phyloP scores from a whole-genome alignment of 108 stramenopile genomes.

The Discostella pseudostelligera region DNA sequence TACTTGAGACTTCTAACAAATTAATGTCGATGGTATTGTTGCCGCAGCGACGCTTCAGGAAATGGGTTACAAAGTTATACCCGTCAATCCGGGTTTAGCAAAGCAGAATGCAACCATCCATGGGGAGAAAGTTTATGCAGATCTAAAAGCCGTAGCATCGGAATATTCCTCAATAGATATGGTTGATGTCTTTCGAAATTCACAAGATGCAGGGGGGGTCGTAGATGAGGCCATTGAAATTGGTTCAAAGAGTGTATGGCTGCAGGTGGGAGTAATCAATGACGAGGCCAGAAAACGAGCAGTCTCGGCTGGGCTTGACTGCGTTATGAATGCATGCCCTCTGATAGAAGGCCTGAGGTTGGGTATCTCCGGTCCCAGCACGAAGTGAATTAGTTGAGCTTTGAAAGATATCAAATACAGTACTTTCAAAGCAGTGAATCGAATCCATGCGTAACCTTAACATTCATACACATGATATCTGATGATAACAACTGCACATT shows the following conservation, averaged over 20 bases:
- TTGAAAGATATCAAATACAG: no score
- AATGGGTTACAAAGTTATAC: constrained; percentile 75
- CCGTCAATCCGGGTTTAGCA: constrained; percentile 79
- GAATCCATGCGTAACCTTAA: no score
- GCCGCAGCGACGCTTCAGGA: constrained; percentile 37
- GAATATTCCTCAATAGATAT: constrained; percentile 68
- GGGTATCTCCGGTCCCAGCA: constrained; percentile 48
- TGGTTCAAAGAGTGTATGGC: constrained; percentile 78
- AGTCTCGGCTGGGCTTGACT: constrained; percentile 66
- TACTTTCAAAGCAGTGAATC: no score
- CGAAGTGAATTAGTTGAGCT: neutral
- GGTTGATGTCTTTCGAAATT: constrained; percentile 82
- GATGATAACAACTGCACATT: neutral
- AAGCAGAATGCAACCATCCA: constrained; percentile 56
- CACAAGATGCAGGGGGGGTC: constrained; percentile 61
- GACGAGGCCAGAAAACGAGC: constrained; percentile 73
- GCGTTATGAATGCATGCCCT: constrained; percentile 81
- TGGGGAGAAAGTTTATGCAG: constrained; percentile 65
- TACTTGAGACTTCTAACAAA: neutral
- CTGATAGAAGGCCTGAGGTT: constrained; percentile 64
- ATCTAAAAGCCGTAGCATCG: constrained; percentile 52
- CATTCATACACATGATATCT: no score
- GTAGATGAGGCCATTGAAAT: constrained; percentile 79
- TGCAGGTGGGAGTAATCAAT: constrained; percentile 78
- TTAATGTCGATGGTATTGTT: neutral